Percentiles rank a stretch among this genome's conserved stretches.
Evolutionary conservation across 1,139 yeast genomes (phyloP).

Genomic region (Candida anutae): DNA sequence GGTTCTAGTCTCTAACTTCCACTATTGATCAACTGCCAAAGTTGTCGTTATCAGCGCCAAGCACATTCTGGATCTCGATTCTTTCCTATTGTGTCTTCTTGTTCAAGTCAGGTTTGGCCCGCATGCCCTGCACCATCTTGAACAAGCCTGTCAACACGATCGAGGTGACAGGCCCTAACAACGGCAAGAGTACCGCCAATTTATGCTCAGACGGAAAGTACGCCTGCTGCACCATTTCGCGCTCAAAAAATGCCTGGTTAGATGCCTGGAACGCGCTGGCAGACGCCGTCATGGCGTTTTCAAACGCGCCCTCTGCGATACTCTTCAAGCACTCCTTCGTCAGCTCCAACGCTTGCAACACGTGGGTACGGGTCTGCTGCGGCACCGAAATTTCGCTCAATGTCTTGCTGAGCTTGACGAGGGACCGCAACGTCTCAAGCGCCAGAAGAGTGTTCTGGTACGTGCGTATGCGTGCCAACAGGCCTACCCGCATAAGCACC

Average conservation of each 20-base stretch:
- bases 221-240: conserved; percentile 90
- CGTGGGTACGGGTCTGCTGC: conserved; percentile 44
- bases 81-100: too few relatives aligned
- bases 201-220: conserved; percentile 94
- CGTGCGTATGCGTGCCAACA: conserved; percentile 51
- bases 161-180: conserved; percentile 75
- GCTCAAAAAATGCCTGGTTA: conserved; percentile 81
- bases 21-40: too few relatives aligned
- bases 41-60: too few relatives aligned
- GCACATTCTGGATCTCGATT: too few relatives aligned
- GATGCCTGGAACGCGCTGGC: conserved; percentile 49
- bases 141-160: conserved; percentile 57
- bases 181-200: conserved; percentile 84
- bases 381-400: conserved; percentile 82
- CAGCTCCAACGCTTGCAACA: conserved; percentile 27
- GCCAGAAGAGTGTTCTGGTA: conserved; percentile 45
- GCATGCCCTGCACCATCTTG: too few relatives aligned
- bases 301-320: conserved; percentile 20
- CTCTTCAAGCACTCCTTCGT: conserved; percentile 4
- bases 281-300: conserved; percentile 44
- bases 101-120: neutral
- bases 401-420: conserved; percentile 58
- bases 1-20: too few relatives aligned
- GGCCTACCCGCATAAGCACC: conserved; percentile 56
- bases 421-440: conserved; percentile 57